Conservation (phyloP, 495 filamentous ascomycete species). For the Usnea hakonensis region DNA sequence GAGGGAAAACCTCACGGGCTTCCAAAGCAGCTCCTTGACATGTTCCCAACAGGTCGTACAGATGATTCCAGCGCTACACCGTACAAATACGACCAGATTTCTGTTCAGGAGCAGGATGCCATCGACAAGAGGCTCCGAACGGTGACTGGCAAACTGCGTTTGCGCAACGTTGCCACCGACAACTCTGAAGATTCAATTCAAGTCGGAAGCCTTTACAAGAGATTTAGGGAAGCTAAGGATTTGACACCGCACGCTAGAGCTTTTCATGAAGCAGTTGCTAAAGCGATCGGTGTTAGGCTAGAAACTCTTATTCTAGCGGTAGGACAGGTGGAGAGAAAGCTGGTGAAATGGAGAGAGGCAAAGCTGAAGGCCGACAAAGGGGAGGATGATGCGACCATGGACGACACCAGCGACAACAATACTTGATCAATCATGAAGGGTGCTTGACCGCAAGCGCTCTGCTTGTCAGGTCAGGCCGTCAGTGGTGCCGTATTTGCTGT, state of each 20-base stretch:
- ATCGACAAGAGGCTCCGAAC: slow-evolving; percentile 32
- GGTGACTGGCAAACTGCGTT: slow-evolving; percentile 34
- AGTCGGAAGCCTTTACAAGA: slow-evolving; percentile 49
- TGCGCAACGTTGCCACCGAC: slow-evolving; percentile 18
- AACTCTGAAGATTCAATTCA: slow-evolving; percentile 30
- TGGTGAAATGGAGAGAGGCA: slow-evolving; percentile 36
- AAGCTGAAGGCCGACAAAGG: slow-evolving; percentile 18
- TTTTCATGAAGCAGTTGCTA: slow-evolving; percentile 51
- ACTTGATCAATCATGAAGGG: background rate
- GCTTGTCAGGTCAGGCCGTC: background rate
- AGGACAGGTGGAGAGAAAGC: slow-evolving; percentile 37
- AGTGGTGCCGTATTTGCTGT: too few relatives aligned
- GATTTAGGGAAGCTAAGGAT: slow-evolving; percentile 50
- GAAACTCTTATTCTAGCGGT: slow-evolving; percentile 43
- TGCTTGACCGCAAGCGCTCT: background rate
- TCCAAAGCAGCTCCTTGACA: slow-evolving; percentile 37
- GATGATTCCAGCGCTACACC: slow-evolving; percentile 12
- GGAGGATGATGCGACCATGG: slow-evolving; percentile 6
- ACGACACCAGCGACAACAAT: background rate
- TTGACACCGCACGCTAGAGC: slow-evolving; percentile 44
- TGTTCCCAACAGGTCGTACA: slow-evolving; percentile 42
- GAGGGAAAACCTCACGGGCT: slow-evolving; percentile 18
- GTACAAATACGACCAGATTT: slow-evolving; percentile 25
- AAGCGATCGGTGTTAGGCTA: slow-evolving; percentile 39
- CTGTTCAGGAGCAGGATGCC: slow-evolving; percentile 14